phyloP scores from a whole-genome alignment of 768 basidiomycete genomes.

The Boletellus ananiceps region DNA sequence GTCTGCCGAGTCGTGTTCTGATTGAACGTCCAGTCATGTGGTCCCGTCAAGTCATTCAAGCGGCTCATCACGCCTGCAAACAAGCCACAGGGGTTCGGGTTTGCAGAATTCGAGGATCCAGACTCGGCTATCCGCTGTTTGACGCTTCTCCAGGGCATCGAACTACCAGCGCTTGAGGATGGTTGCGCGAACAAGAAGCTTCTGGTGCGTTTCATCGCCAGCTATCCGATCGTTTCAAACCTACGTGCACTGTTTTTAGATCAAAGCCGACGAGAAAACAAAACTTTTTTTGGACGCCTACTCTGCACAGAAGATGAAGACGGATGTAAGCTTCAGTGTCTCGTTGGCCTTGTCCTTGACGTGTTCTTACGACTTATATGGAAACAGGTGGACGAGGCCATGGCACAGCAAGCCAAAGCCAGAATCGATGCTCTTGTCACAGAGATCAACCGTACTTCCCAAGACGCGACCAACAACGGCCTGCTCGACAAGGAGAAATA shows the following conservation, averaged over 20 bases:
- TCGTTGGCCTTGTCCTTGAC: neutral
- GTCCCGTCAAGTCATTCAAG: conserved; percentile 85
- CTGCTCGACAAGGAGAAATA: conserved; percentile 81
- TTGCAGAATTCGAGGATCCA: conserved; percentile 93
- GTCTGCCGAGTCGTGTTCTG: neutral
- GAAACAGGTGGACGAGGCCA: conserved; percentile 64
- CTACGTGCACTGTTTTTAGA: conserved; percentile 46
- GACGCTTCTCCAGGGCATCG: conserved; percentile 56
- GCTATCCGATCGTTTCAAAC: conserved; percentile 22
- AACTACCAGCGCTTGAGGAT: conserved; percentile 58
- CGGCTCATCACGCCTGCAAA: conserved; percentile 89
- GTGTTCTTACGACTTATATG: neutral
- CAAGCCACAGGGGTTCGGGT: conserved; percentile 95
- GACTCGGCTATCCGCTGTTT: conserved; percentile 82
- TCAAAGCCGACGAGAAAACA: conserved; percentile 97
- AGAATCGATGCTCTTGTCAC: conserved; percentile 62
- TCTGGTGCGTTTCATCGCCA: conserved; percentile 50
- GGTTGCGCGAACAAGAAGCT: conserved; percentile 60
- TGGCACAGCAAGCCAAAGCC: conserved; percentile 55
- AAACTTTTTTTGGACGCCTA: conserved; percentile 84
- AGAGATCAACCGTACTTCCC: conserved; percentile 68
- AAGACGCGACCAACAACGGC: conserved; percentile 72
- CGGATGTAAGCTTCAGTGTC: conserved; percentile 56
- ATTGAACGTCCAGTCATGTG: conserved; percentile 66
- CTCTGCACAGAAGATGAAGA: conserved; percentile 69